These are phyloP conservation scores for Eucalyptus decipiens DNA, from an alignment of 345 rosid species.

Conservation along the genomic window DNA sequence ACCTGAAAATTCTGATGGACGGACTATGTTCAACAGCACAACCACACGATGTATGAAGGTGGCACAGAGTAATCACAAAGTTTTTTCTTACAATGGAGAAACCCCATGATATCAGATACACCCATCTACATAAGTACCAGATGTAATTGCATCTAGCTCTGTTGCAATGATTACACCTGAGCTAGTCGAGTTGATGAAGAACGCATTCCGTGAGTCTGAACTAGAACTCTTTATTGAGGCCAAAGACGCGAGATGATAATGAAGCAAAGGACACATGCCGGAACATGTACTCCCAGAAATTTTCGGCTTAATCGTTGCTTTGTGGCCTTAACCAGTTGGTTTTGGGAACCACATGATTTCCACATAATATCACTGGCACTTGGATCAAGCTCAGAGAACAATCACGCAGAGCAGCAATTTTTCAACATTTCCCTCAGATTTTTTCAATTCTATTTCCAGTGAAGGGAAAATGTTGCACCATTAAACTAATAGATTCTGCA, in stretches of 20 bases:
- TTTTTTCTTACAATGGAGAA: not conserved
- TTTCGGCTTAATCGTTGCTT: not conserved
- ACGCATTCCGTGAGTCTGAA: not conserved
- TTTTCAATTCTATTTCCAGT: not conserved
- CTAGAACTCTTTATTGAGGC: not conserved
- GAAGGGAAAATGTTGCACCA: not conserved
- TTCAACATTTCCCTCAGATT: not conserved
- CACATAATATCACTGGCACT: not conserved
- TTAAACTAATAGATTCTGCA: conserved; percentile 51
- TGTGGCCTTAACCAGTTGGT: not conserved
- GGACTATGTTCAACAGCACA: not conserved
- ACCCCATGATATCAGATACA: not conserved
- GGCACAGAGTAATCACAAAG: not conserved
- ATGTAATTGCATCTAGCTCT: not conserved
- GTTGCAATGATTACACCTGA: not conserved
- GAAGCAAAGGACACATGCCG: not conserved
- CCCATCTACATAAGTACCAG: not conserved
- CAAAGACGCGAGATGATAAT: not conserved
- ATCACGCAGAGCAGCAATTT: not conserved
- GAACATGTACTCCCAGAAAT: not conserved
- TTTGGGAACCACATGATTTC: not conserved
- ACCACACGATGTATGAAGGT: not conserved
- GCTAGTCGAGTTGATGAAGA: not conserved
- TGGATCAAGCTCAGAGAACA: not conserved
- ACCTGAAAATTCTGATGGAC: not conserved